Evolutionary conservation across 2,329 filamentous ascomycete genomes (phyloP), one percentile per base, ranked within the genome.

Genomic region (Ophiostoma perfectum): DNA sequence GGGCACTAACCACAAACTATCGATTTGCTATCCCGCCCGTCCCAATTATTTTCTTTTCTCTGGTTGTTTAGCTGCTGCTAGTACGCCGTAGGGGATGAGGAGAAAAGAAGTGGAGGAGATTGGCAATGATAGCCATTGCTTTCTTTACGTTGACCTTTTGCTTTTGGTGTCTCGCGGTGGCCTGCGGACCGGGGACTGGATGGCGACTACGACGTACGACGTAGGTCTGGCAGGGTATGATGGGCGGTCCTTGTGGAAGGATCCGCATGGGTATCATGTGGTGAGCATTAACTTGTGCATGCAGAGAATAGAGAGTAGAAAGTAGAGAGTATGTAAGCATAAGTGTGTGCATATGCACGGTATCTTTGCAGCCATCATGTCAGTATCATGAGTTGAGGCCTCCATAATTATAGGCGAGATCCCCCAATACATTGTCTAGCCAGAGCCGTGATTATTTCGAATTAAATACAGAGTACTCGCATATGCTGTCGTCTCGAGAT

Each of bases 1-100:
- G 55, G 55, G 55, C 55, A 60, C 55, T 60, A 60, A 60, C 55
- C 11, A 27, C 27, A 60, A 60, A 60, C 55, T 60, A 60, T 60
- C 27, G 55, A 60, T 60, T 60, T 60, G 27, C 55, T 39, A 60
- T 38, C 27, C 27, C 27, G 27, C 55, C 45, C 27, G 55, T 60
- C 55, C 55, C 55, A 60, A 38, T 60, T 60, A 38, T 1, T 60
- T 60, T 55, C 18, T 55, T 55, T 55, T 18, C n/a, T 36, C 18
- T 58, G 52, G 52, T 38, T 58, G 47, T 58, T 58, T 58, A 58
- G 52, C 11, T 36, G 52, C 11, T 38, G 27, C 38, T 55, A 9
- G n/a, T 60, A 27, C 27, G 27, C 27, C 27, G 27, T 27, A 60
- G 55, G 55, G 27, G 55, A 60, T 60, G 11, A 60, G 18, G 45